Evolutionary conservation across 192 early-diverging fungal species (phyloP), one percentile per base, ranked within the genome.

Genomic region (Entophlyctis luteolus): DNA sequence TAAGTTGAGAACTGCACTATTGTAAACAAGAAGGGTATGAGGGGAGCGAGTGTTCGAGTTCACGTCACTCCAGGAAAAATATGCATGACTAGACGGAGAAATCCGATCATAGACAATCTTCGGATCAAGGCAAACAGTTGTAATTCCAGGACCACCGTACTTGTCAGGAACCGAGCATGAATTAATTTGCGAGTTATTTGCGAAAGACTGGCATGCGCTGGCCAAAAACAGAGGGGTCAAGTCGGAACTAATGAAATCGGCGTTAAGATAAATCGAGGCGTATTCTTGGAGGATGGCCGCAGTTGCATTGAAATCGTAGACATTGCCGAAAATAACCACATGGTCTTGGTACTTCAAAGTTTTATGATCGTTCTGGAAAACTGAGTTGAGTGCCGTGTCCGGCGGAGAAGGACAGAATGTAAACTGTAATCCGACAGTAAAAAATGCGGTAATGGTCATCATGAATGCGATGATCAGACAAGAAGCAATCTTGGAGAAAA

Each of bases 1-100:
- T 38, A 82, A 38, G 49, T 82, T 82, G 12, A 82, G 55, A 22
- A 77, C 74, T 16, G 37, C 48, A n/a, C 77, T 75, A 50, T 83
- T 83, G 70, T 46, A 83, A 20, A 63, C 76, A 31, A 76, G 27
- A 10, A 82, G 74, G 12, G 56, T 48, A 34, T 82, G 77, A 0
- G 81, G 81, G 5, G 75, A 35, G 0, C 32, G 18, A 34, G 48
- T 37, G 35, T 75, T 62, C 25, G 2, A 8, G 5, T 23, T 31
- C 1, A 83, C 46, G 48, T 79, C 77, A n/a, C 23, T 42, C 79
- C 78, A 81, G 32, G 46, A 50, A 37, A 83, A 79, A 39, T 67
- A 75, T 18, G 75, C 67, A 2, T 70, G 67, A 0, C 65, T 8
- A 56, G 32, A 31, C 18, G n/a, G 16, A 12, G 57, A n/a, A 0